Percentiles rank a stretch among this genome's conserved stretches.
Evolutionary conservation across 129 eudicot genomes (phyloP).

Genomic region (Escallonia rubra): DNA sequence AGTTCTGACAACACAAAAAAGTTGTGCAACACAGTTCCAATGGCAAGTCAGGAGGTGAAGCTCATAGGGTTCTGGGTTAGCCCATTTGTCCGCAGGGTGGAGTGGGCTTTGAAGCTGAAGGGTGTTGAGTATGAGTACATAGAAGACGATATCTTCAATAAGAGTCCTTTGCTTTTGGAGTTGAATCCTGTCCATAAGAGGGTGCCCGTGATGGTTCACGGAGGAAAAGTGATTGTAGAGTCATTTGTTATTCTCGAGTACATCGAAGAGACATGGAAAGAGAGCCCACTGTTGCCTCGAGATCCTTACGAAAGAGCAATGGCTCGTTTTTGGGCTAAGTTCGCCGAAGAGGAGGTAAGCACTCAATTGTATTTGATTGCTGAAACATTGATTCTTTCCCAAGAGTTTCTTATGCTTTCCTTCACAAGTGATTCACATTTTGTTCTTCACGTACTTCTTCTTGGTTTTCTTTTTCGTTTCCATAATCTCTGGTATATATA

Average conservation of each 20-base stretch:
- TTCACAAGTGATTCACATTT: too few relatives aligned
- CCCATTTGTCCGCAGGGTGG: conserved; percentile 16
- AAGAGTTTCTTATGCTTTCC: too few relatives aligned
- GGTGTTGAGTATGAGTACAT: conserved; percentile 19
- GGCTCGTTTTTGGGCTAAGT: conserved; percentile 23
- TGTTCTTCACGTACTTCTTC: background rate
- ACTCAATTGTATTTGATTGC: too few relatives aligned
- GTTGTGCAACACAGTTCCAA: background rate
- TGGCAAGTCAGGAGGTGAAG: conserved; percentile 13
- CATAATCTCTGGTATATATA: too few relatives aligned
- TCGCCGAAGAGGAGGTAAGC: conserved; percentile 29
- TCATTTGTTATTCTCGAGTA: conserved; percentile 25
- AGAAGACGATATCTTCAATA: conserved; percentile 19
- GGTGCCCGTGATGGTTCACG: conserved; percentile 31
- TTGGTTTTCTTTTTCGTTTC: background rate
- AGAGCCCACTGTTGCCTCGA: conserved; percentile 19
- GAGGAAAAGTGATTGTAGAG: conserved; percentile 16
- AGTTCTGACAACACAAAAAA: too few relatives aligned
- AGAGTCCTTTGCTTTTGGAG: conserved; percentile 17
- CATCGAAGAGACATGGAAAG: conserved; percentile 31
- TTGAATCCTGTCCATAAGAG: conserved; percentile 23
- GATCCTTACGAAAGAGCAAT: conserved; percentile 29
- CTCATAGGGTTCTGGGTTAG: conserved; percentile 26
- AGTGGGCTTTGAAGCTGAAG: conserved; percentile 20
- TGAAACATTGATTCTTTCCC: too few relatives aligned